Evolutionary conservation across 805 yeast species (phyloP).

Genomic region (Blastobotrys chiropterorum): DNA sequence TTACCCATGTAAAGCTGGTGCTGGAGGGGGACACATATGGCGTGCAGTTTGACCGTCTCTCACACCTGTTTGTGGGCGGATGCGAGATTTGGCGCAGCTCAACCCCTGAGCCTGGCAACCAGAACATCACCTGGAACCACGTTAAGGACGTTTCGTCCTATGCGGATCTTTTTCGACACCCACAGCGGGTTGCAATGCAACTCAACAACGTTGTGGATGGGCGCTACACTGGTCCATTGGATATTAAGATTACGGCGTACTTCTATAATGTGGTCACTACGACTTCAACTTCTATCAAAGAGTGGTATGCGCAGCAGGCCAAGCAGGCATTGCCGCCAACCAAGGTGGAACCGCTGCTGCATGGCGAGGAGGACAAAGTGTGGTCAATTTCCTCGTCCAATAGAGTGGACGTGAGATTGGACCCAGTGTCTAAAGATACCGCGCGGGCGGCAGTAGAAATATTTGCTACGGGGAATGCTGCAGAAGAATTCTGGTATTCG

Average conservation of each 20-base stretch:
- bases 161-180: conserved; percentile 40
- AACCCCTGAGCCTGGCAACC: conserved; percentile 61
- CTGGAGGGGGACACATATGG: conserved; percentile 30
- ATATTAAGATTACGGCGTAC: conserved; percentile 9
- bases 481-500: conserved; percentile 81
- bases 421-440: conserved; percentile 43
- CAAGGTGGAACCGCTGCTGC: not conserved
- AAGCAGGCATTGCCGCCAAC: not conserved
- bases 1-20: conserved; percentile 33
- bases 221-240: conserved; percentile 25
- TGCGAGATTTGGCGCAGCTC: conserved; percentile 78
- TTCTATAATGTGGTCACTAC: conserved; percentile 8
- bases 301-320: not conserved
- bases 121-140: conserved; percentile 35
- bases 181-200: conserved; percentile 44
- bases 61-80: conserved; percentile 38
- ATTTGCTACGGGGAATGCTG: conserved; percentile 70
- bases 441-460: conserved; percentile 53
- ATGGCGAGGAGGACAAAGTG: not conserved
- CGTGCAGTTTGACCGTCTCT: conserved; percentile 35
- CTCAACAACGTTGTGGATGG: conserved; percentile 54
- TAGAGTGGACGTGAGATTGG: not conserved
- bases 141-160: conserved; percentile 62
- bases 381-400: not conserved
- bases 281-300: not conserved